Evolutionary conservation across 345 rosid species (phyloP), one percentile per base, ranked within the genome.

Genomic region (Bruguiera gymnorhiza): DNA sequence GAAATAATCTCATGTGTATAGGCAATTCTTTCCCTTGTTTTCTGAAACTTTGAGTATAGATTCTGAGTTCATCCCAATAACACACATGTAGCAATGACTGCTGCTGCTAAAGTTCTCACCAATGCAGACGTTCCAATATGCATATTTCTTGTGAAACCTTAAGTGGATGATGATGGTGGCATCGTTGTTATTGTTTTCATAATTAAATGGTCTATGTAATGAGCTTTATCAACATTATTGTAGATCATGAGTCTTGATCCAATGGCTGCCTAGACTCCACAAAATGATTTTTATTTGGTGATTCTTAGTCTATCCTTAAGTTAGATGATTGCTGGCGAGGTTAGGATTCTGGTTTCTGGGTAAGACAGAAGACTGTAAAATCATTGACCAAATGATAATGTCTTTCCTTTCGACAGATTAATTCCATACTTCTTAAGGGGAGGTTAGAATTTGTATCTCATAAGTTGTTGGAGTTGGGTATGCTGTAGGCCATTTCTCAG

Each of bases 51-150:
- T 70, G 76, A 88, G 83, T 18, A 71, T 71, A 59, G 88, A 87
- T 58, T 62, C 82, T 56, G 86, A 70, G 58, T 63, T 43, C 74
- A 69, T 75, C 69, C 88, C 65, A 76, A 78, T 65, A 68, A 72
- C 75, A 66, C 74, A 63, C 77, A 62, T 68, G 69, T 76, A 64
- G 76, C 82, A 67, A 66, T 76, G 56, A 64, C 79, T 56, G 66
- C 80, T 70, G 81, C 85, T 64, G 79, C 69, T 65, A 81, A 77
- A 63, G 81, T 23, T 71, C 63, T 69, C 7, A 69, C 72, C 67
- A 86, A 86, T 76, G 59, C 72, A 64, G 85, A 85, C 77, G 86
- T 85, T 85, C 58, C 39, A 50, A 48, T 69, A 51, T 52, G 15
- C 26, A 32, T 11, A 1, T 43, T 15, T 34, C 31, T 67, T n/a